Evolutionary conservation across 2,329 filamentous ascomycete species (phyloP), one percentile per base, ranked within the genome.

Genomic region (Xylariaceae sp.): DNA sequence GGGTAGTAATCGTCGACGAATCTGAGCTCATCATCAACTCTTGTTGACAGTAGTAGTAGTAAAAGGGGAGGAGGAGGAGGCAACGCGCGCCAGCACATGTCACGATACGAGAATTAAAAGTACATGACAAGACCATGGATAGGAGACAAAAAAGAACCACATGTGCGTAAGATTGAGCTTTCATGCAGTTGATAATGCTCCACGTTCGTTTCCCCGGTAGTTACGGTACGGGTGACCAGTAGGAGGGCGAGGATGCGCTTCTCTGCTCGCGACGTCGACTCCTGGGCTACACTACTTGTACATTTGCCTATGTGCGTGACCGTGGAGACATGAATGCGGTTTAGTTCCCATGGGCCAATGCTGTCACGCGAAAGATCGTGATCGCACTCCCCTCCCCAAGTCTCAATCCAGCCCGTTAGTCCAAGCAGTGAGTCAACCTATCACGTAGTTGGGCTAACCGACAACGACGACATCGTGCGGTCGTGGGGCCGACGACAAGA

Each of bases 391-490:
- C 50, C 37, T 58, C 37, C 37, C 37, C 55, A 63, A 58, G 61
- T 53, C 45, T 55, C 53, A 58, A 45, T 18, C 47, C 13, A 37
- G 53, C 18, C 23, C 23, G 23, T 30, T 30, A 30, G 23, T 30
- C 23, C 23, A 5, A 1, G 23, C 23, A 30, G 23, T 30, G 23
- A 30, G 23, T 30, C 23, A 42, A 52, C 61, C 61, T 61, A 63
- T 63, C 59, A 59, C 39, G n/a, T 52, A 10, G 34, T 15, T 57
- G 42, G 51, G 37, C 59, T 61, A 61, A 51, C 59, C 56, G 59
- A 61, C 56, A 23, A 56, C 37, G 37, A 42, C 37, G 11, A 13
- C 37, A 42, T 13, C 9, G 9, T 42, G 37, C 37, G 11, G 37
- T 42, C 23, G 23, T 30, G 23, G 37, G 13, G 42, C 42, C n/a